Evolutionary conservation across 2,329 filamentous ascomycete genomes (phyloP).

Genomic region (Fusarium ambrosium): DNA sequence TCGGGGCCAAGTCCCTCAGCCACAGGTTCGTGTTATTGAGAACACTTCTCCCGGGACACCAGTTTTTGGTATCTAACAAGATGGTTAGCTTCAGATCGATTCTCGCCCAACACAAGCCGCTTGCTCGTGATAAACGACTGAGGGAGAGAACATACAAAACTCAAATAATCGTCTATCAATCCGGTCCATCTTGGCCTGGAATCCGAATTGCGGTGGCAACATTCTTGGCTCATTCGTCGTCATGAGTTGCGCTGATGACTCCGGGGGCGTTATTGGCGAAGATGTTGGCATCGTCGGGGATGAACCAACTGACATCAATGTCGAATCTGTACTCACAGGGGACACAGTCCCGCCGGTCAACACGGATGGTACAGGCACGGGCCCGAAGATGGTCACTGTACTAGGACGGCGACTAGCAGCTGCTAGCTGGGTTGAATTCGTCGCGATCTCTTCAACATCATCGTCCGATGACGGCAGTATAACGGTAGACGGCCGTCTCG

Average conservation of each 20-base stretch:
- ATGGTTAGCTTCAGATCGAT: constrained; percentile 10
- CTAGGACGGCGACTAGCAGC: constrained; percentile 18
- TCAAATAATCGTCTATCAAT: constrained; percentile 52
- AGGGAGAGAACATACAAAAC: constrained; percentile 50
- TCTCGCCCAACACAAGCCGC: neutral
- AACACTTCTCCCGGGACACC: constrained; percentile 58
- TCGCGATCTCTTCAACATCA: constrained; percentile 34
- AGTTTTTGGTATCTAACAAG: constrained; percentile 53
- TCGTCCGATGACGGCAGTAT: constrained; percentile 18
- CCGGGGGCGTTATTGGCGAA: constrained; percentile 20
- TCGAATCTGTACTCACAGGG: constrained; percentile 19
- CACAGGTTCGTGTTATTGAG: constrained; percentile 56
- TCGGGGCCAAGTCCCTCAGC: constrained; percentile 56
- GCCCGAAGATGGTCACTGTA: constrained; percentile 16
- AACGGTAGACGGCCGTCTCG: constrained; percentile 27
- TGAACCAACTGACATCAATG: constrained; percentile 20
- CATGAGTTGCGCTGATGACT: constrained; percentile 17
- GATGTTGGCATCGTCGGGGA: constrained; percentile 18
- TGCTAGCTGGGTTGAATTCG: constrained; percentile 20
- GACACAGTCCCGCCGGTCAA: constrained; percentile 11
- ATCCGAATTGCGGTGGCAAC: constrained; percentile 50
- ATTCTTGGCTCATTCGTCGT: constrained; percentile 40
- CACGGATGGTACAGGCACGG: constrained; percentile 13
- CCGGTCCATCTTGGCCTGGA: constrained; percentile 51
- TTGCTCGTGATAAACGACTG: neutral